Evolutionary conservation across 139 green algal genomes (phyloP).

Genomic region (Tetraselmis striata): DNA sequence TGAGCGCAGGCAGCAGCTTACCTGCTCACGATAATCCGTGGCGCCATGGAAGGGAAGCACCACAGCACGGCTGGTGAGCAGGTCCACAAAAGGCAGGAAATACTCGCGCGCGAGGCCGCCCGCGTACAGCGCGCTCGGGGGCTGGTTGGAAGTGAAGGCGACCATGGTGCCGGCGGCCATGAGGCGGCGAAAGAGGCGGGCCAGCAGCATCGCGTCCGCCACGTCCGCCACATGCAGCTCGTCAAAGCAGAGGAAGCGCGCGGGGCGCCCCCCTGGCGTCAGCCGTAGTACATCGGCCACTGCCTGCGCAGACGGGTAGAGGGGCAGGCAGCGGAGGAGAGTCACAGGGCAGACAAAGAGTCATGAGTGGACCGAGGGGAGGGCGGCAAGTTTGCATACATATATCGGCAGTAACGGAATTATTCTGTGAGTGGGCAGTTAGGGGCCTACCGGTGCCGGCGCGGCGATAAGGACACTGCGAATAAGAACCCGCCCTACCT

Average conservation of each 20-base stretch:
- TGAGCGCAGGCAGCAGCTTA: too few relatives aligned
- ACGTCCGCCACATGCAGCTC: constrained; percentile 9
- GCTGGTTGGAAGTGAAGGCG: constrained; percentile 8
- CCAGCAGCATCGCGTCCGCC: constrained; percentile 9
- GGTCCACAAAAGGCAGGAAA: constrained; percentile 2
- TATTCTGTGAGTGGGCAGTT: too few relatives aligned
- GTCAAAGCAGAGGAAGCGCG: constrained; percentile 9
- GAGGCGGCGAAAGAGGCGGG: constrained; percentile 4
- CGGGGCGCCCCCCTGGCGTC: not conserved
- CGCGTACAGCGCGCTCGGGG: not conserved
- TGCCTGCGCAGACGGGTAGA: too few relatives aligned
- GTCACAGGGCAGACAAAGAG: too few relatives aligned
- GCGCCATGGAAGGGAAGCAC: not conserved
- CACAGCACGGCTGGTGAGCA: not conserved
- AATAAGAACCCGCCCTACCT: too few relatives aligned
- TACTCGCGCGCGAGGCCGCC: constrained; percentile 1
- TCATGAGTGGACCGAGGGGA: too few relatives aligned
- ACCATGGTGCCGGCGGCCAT: not conserved
- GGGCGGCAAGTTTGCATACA: too few relatives aligned
- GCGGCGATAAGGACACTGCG: too few relatives aligned
- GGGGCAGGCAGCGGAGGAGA: too few relatives aligned
- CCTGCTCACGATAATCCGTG: not conserved
- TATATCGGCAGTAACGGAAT: too few relatives aligned
- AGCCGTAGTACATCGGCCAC: not conserved
- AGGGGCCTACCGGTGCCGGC: too few relatives aligned